Evolutionary conservation across 306 rosid genomes (phyloP).

Genomic region (Cucurbita moschata): DNA sequence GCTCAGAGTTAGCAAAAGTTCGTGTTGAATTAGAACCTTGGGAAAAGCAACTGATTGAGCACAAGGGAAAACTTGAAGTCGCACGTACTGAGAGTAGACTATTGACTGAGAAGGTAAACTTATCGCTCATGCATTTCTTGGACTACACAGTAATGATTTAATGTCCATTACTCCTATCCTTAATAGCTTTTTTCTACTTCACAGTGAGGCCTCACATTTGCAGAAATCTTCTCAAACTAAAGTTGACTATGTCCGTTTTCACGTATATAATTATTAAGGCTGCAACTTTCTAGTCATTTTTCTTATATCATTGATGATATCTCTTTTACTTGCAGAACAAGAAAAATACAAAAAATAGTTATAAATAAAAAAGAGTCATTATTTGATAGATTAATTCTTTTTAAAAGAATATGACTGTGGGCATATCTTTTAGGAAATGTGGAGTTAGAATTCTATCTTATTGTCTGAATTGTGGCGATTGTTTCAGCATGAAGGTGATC

Average conservation of each 20-base stretch:
- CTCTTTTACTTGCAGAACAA: not conserved
- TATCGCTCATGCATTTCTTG: not conserved
- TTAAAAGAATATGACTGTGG: not conserved
- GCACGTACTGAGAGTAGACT: conserved; percentile 61
- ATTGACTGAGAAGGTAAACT: conserved; percentile 59
- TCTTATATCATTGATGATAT: not conserved
- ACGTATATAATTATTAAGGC: not conserved
- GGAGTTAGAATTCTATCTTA: not conserved
- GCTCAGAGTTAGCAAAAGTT: conserved; percentile 65
- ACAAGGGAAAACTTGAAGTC: conserved; percentile 84
- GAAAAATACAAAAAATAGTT: not conserved
- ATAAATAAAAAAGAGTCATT: not conserved
- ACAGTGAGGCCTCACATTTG: not conserved
- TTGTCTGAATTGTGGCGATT: not conserved
- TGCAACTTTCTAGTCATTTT: not conserved
- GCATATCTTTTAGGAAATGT: not conserved
- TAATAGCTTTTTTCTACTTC: not conserved
- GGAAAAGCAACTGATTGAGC: conserved; percentile 83
- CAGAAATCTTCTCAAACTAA: not conserved
- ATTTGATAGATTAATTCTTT: conserved; percentile 3
- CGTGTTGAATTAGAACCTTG: conserved; percentile 92
- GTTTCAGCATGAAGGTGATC: conserved; percentile 72
- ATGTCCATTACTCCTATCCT: not conserved
- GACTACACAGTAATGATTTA: not conserved
- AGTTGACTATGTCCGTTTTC: not conserved